A percentile compares a stretch with the other conserved stretches of the same genome.
phyloP scores from a whole-genome alignment of 257 asterid species.

The Nicotiana paniculata region DNA sequence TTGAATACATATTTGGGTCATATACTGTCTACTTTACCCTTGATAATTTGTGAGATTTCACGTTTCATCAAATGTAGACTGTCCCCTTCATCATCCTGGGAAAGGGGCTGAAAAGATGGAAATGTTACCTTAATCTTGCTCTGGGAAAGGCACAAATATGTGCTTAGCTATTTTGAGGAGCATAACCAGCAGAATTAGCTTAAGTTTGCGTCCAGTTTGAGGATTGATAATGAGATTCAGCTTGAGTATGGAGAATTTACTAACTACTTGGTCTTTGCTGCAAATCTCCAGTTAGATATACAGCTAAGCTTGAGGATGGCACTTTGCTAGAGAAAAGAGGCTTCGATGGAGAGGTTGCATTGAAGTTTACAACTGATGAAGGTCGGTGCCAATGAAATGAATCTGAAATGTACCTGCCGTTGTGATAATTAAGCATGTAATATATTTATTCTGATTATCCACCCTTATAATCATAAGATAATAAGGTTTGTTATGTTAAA shows the following conservation, averaged over 20 bases:
- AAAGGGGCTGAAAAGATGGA: background rate
- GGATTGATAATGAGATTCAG: background rate
- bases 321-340: constrained; percentile 59
- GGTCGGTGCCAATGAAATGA: constrained; percentile 30
- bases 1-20: background rate
- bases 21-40: background rate
- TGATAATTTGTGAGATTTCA: background rate
- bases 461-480: background rate
- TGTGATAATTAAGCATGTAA: background rate
- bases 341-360: constrained; percentile 33
- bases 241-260: background rate
- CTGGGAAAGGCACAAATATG: background rate
- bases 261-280: background rate
- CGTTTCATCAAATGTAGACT: background rate
- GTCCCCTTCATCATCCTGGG: background rate
- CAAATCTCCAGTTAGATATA: constrained; percentile 45
- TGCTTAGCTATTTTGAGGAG: background rate
- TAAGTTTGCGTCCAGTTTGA: background rate
- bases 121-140: background rate
- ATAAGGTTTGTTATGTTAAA: background rate
- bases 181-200: constrained; percentile 1
- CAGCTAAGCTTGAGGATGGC: constrained; percentile 59
- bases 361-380: constrained; percentile 63
- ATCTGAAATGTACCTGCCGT: background rate
- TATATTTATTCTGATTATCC: background rate